A percentile compares a stretch with the other conserved stretches of the same genome.
Conservation (phyloP, 2,329 filamentous ascomycete species). For the Fusarium papillatum region DNA sequence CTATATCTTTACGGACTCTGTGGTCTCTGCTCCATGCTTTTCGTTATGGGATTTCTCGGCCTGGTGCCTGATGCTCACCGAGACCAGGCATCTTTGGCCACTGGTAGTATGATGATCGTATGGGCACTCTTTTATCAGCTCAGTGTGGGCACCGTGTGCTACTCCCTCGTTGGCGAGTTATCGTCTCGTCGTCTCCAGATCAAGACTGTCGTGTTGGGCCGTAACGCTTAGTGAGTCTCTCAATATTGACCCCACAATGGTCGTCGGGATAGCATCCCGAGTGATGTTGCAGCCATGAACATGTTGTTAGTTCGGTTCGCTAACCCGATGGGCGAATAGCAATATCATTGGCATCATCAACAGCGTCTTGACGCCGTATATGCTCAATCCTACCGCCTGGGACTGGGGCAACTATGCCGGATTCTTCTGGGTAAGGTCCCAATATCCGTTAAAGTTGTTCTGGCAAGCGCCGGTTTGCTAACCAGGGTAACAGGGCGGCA, state of each 20-base stretch:
- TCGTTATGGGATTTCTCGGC: slow-evolving; percentile 88
- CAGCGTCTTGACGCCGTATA: slow-evolving; percentile 88
- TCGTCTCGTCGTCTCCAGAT: slow-evolving; percentile 88
- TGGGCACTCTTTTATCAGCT: slow-evolving; percentile 90
- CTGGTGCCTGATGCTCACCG: slow-evolving; percentile 74
- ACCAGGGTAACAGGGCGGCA: slow-evolving; percentile 66
- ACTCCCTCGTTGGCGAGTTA: slow-evolving; percentile 88
- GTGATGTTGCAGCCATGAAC: neutral
- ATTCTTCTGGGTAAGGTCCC: slow-evolving; percentile 80
- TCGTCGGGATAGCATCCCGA: neutral
- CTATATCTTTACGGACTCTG: slow-evolving; percentile 84
- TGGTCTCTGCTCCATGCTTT: slow-evolving; percentile 80
- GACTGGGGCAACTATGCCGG: slow-evolving; percentile 90
- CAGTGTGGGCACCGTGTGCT: slow-evolving; percentile 90
- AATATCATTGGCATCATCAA: slow-evolving; percentile 88
- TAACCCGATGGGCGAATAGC: slow-evolving; percentile 52
- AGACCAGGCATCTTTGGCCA: slow-evolving; percentile 77
- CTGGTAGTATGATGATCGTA: slow-evolving; percentile 86
- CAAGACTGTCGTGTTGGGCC: slow-evolving; percentile 91
- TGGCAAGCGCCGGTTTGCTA: slow-evolving; percentile 10
- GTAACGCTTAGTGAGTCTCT: slow-evolving; percentile 75
- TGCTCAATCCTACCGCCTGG: slow-evolving; percentile 91
- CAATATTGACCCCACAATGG: neutral
- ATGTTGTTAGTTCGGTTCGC: slow-evolving; percentile 8
- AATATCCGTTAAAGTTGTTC: neutral